phyloP scores from a whole-genome alignment of 75 land plant genomes.

The Adiantum capillusveneris region DNA sequence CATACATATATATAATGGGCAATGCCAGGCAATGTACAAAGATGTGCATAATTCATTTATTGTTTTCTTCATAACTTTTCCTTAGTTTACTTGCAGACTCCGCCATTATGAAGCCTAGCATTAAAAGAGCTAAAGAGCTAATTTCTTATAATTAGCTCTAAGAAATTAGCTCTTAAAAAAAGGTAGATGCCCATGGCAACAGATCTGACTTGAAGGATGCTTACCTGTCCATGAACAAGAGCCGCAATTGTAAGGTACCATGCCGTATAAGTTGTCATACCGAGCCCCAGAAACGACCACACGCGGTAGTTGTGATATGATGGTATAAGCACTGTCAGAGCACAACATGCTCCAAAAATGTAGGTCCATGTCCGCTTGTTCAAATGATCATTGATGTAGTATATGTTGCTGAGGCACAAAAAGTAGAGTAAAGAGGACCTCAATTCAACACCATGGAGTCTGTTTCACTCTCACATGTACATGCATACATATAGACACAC shows the following conservation, averaged over 20 bases:
- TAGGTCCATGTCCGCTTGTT: constrained; percentile 96
- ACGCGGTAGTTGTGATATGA: constrained; percentile 90
- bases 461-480: too few species aligned
- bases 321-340: constrained; percentile 75
- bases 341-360: constrained; percentile 92
- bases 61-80: too few species aligned
- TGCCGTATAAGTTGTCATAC: constrained; percentile 82
- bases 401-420: constrained; percentile 58
- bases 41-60: too few species aligned
- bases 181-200: neutral
- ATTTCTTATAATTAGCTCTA: neutral
- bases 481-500: too few species aligned
- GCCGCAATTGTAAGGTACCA: constrained; percentile 87
- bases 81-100: too few species aligned
- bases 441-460: too few species aligned
- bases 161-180: neutral
- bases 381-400: too few species aligned
- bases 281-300: constrained; percentile 82
- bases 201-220: neutral
- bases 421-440: too few species aligned
- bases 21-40: too few species aligned
- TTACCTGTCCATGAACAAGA: constrained; percentile 89
- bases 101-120: too few species aligned
- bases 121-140: neutral
- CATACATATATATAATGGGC: too few species aligned